Percentiles rank a stretch among this genome's conserved stretches.
phyloP scores from a whole-genome alignment of 176 grass and related monocot species.

The Alloteropsis semialata region DNA sequence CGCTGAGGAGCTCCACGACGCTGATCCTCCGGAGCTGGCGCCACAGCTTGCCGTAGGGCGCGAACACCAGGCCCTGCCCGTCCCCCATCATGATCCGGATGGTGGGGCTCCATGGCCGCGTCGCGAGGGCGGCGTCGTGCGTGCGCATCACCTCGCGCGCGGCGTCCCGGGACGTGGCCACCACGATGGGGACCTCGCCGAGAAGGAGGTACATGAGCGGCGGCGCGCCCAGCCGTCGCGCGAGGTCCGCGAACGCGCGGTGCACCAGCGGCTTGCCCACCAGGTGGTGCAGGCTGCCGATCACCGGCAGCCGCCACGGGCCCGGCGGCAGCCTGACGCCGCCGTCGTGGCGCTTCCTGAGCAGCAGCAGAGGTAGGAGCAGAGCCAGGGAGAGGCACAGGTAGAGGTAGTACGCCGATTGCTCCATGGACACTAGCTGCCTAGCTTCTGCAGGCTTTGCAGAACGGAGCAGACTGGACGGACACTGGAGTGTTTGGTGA shows the following conservation, averaged over 20 bases:
- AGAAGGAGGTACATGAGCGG: slow-evolving; percentile 45
- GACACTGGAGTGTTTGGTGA: no score
- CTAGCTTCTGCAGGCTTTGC: neutral
- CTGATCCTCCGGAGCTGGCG: slow-evolving; percentile 29
- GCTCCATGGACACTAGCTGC: neutral
- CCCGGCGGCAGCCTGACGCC: slow-evolving; percentile 9
- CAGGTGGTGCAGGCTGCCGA: slow-evolving; percentile 51
- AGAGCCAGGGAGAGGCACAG: neutral
- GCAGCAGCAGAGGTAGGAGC: slow-evolving; percentile 7
- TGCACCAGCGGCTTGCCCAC: neutral
- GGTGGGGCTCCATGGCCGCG: slow-evolving; percentile 23
- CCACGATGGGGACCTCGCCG: slow-evolving; percentile 31
- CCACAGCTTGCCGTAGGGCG: slow-evolving; percentile 20
- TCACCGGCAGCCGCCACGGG: slow-evolving; percentile 31
- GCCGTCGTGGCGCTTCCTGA: neutral
- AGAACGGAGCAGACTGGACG: neutral
- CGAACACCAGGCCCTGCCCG: slow-evolving; percentile 20
- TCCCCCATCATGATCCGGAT: neutral
- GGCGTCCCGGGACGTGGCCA: slow-evolving; percentile 14
- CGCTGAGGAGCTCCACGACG: slow-evolving; percentile 28
- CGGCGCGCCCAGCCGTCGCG: neutral
- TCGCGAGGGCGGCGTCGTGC: slow-evolving; percentile 17
- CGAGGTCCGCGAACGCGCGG: slow-evolving; percentile 25
- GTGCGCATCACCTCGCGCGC: slow-evolving; percentile 21
- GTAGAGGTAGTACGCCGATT: neutral